phyloP scores from a whole-genome alignment of 306 rosid species.

The Geum urbanum region DNA sequence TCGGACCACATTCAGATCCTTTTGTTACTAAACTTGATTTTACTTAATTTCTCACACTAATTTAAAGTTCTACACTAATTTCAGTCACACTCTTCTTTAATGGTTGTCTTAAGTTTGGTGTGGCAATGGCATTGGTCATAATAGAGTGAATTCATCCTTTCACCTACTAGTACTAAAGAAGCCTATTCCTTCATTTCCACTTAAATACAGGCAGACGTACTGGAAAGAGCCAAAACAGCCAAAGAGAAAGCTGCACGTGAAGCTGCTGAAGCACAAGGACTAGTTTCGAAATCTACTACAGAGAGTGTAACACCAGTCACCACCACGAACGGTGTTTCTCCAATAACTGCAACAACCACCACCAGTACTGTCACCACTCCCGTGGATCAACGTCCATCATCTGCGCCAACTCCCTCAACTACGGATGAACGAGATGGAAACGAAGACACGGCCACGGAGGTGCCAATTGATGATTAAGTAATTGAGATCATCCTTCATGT shows the following conservation, averaged over 20 bases:
- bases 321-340: constrained; percentile 15
- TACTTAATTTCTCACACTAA: not conserved
- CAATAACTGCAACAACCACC: constrained; percentile 25
- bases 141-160: not conserved
- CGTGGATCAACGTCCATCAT: constrained; percentile 13
- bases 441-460: constrained; percentile 17
- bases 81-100: too few relatives aligned
- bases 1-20: not conserved
- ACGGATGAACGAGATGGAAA: not conserved
- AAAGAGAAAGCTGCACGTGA: constrained; percentile 86
- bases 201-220: constrained; percentile 63
- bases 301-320: constrained; percentile 14
- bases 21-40: not conserved
- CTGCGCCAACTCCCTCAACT: constrained; percentile 24
- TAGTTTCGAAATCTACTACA: constrained; percentile 25
- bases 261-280: constrained; percentile 54
- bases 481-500: not conserved
- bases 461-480: constrained; percentile 25
- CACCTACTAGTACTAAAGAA: not conserved
- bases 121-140: not conserved
- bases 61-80: not conserved
- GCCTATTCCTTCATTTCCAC: constrained; percentile 4
- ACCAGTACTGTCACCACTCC: constrained; percentile 19
- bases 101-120: not conserved
- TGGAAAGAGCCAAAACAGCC: constrained; percentile 76